Base-by-base conservation (phyloP, 352 stramenopile species). In the Globisporangium mamillatum region DNA sequence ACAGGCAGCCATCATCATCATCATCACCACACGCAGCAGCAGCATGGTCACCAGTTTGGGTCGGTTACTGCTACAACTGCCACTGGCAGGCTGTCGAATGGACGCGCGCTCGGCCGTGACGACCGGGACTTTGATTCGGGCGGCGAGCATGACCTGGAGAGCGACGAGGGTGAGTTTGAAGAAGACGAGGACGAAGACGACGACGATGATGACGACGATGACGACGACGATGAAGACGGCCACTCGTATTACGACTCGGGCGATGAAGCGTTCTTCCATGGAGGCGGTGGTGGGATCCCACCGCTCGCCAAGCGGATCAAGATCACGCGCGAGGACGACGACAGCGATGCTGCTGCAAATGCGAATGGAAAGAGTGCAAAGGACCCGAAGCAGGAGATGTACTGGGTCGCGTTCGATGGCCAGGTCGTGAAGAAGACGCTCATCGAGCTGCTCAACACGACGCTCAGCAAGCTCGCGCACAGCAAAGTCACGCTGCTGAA, bases 361-460 rank as follows among this genome's bases (percentile, higher is more conserved):
- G 38, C 22, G 5, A 7, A 12, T 59, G 25, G 14, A 25, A 59
- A 59, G 38, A 70, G 70, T 22, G 25, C 59, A 1, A 69, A 48
- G 9, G 67, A 75, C 29, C 50, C 68, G 5, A 78, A 63, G 25
- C 65, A 60, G 7, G 83, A 93, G 60, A 74, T 79, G 56, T 94
- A 91, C 61, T 94, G 84, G 84, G 75, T 80, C 46, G 72, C 80
- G 1, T 92, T 92, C 63, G 84, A 94, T 64, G 77, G 68, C 24
- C 64, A 83, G 54, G 69, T 90, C 18, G 75, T 92, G 62, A 61
- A 77, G 22, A 94, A 94, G 68, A 92, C 77, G 25, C 76, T 94
- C 56, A 44, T 66, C 71, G 73, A 79, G 50, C 67, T 81, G 63
- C 79, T 89, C 6, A 89, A 75, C 44, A 87, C 64, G 38, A 75